These are phyloP conservation scores for Neurospora sublineolata DNA, from an alignment of 495 filamentous ascomycete species.

Conservation along the genomic window DNA sequence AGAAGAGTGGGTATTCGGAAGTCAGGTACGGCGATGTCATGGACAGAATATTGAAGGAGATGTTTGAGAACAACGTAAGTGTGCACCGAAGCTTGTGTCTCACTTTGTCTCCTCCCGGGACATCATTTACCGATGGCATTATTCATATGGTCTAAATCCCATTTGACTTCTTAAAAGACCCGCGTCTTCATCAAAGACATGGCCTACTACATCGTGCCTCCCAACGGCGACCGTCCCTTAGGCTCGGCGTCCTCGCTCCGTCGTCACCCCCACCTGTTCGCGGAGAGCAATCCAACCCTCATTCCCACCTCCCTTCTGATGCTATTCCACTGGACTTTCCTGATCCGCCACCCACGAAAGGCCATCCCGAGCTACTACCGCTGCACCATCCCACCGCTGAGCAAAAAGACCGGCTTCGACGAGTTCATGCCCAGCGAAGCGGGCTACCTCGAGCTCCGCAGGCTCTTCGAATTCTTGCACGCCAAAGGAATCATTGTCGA, in stretches of 20 bases:
- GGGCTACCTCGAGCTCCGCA: slow-evolving; percentile 77
- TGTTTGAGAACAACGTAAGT: slow-evolving; percentile 37
- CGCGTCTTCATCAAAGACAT: slow-evolving; percentile 98
- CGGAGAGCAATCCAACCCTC: slow-evolving; percentile 73
- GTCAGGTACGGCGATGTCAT: slow-evolving; percentile 69
- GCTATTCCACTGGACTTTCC: slow-evolving; percentile 87
- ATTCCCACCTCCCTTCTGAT: slow-evolving; percentile 57
- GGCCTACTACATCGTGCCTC: slow-evolving; percentile 74
- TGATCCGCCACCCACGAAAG: slow-evolving; percentile 83
- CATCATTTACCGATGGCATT: neutral
- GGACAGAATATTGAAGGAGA: slow-evolving; percentile 53
- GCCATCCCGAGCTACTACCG: slow-evolving; percentile 89
- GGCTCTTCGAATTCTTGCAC: slow-evolving; percentile 72
- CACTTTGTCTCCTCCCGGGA: neutral
- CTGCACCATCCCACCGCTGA: slow-evolving; percentile 85
- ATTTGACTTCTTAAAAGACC: slow-evolving; percentile 43
- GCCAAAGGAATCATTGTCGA: slow-evolving; percentile 49
- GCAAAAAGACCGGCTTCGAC: slow-evolving; percentile 70
- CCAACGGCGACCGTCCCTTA: slow-evolving; percentile 35
- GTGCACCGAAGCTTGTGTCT: neutral
- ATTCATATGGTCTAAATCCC: neutral
- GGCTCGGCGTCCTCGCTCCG: slow-evolving; percentile 1
- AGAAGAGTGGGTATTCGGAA: slow-evolving; percentile 61
- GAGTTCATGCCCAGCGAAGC: slow-evolving; percentile 77
- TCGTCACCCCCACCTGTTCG: slow-evolving; percentile 33